Base-by-base conservation (phyloP, 2,329 filamentous ascomycete genomes). In the Pseudofabraea citricarpa region DNA sequence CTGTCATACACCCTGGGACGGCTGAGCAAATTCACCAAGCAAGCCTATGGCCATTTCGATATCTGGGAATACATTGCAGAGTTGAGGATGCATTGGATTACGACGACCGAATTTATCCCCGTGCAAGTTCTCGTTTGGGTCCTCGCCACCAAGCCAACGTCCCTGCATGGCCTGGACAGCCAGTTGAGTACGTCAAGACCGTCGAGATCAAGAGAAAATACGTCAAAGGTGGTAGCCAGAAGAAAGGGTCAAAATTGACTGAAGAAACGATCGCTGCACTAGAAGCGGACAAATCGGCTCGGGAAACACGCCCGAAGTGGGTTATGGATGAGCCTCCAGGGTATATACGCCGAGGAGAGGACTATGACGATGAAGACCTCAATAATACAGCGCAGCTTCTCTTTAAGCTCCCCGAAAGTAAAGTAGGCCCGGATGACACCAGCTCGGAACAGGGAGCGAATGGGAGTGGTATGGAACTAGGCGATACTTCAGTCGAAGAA, bases 1-100 rank as follows among this genome's bases (percentile, higher is more conserved):
- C 65, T 3, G 74, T 79, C 44, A n/a, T n/a, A n/a, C 73, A 75
- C 37, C 69, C 74, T 40, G 79, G 72, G 37, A 96, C 90, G 0
- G 79, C 85, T 44, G 90, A 95, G 59, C 91, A 97, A 62, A 85
- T 91, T 45, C 88, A 93, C 46, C 86, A 96, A 55, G 90, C 91
- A 23, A 93, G 89, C 57, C 79, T 96, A 58, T 98, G 93, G 93
- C 90, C 90, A 2, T 97, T 93, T 70, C 81, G 93, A 48, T 98
- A 98, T 64, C 71, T 98, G 6, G 93, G 93, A 27, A 90, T 95
- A 54, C 93, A 98, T 66, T 96, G 90, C 66, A 87, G 90, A 53
- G 86, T 93, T 1, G 90, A 97, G 64, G 93, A 98, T 68, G 93
- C 89, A 0, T 72, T 98, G 22, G 93, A 98, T 63, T 95, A 95